A percentile compares a stretch with the other conserved stretches of the same genome.
phyloP scores from a whole-genome alignment of 2,329 filamentous ascomycete species.

The Elsinoe batatas region DNA sequence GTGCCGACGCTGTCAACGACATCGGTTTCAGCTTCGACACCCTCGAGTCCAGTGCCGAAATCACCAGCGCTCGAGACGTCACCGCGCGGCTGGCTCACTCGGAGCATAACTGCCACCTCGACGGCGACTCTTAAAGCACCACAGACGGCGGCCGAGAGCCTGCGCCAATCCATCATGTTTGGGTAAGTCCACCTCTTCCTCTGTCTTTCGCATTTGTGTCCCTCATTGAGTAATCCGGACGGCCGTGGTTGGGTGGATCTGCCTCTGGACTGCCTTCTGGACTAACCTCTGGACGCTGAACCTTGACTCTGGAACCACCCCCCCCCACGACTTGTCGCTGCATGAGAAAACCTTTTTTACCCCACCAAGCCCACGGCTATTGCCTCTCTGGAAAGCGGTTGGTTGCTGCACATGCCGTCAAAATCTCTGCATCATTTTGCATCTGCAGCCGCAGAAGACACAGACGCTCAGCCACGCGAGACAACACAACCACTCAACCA shows the following conservation, averaged over 20 bases:
- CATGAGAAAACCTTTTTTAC: conserved; percentile 9
- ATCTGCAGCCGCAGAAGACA: not conserved
- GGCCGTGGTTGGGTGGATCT: conserved; percentile 8
- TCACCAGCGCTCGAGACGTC: conserved; percentile 12
- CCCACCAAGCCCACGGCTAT: conserved; percentile 8
- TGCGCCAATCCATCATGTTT: conserved; percentile 49
- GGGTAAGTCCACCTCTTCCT: conserved; percentile 37
- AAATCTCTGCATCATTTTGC: conserved; percentile 14
- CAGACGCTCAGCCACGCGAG: conserved; percentile 4
- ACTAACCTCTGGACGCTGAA: not conserved
- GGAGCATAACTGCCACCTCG: conserved; percentile 22
- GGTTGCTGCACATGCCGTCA: conserved; percentile 9
- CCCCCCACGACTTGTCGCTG: conserved; percentile 2
- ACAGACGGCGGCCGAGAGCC: conserved; percentile 47
- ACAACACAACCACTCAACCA: not conserved
- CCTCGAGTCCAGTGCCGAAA: conserved; percentile 4
- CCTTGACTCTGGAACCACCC: conserved; percentile 12
- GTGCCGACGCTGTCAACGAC: conserved; percentile 34
- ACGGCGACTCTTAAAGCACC: conserved; percentile 20
- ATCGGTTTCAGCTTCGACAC: conserved; percentile 15
- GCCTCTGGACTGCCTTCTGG: conserved; percentile 1
- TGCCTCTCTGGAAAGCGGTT: not conserved
- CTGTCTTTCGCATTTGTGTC: not conserved
- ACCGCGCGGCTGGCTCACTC: conserved; percentile 21
- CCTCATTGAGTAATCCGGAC: conserved; percentile 9